Base-by-base conservation (phyloP, 257 asterid genomes). In the Jaltomata sinuosa region DNA sequence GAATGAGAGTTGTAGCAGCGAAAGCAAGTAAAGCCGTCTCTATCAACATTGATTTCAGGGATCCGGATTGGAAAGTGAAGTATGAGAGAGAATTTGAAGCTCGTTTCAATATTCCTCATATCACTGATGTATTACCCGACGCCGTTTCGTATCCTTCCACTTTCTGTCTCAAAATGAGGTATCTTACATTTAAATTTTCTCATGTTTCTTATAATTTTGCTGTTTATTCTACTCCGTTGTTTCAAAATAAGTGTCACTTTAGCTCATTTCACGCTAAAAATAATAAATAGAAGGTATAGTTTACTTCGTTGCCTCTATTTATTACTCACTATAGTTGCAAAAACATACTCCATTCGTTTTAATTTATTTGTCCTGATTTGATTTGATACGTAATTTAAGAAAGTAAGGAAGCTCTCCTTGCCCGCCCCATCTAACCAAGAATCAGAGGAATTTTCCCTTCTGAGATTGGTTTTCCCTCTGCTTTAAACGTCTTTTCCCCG, bases 101-200 rank as follows among this genome's bases (percentile, higher is more conserved):
- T 83, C 92, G 97, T 67, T 93, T 95, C 88, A 88, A 86, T 21
- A 90, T 93, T 85, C 97, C 97, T 45, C 98, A 92, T 62, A 19
- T 95, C 61, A 90, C 93, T 4, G 93, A 93, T 89, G 86, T 85
- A n/a, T 84, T 90, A 19, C 85, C 87, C 57, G 91, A 91, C 83
- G 89, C 95, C 50, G 92, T 85, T 85, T 89, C 93, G 3, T 92
- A 91, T 67, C 97, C 97, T 54, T 95, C 98, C 45, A 92, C 98
- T 69, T 95, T 95, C 81, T 90, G 97, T 86, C 97, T 92, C 77
- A 88, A 85, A 84, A 95, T 93, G 98, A 92, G 97, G 98, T 95
- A 68, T 34, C 2, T 52, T 42, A 2, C 12, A 18, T 49, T 29
- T 19, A 14, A 65, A 18, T 19, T 7, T 32, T 27, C 3, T 27